Evolutionary conservation across 441 rosid genomes (phyloP), one percentile per base, ranked within the genome.

Genomic region (Mallotus repandus): DNA sequence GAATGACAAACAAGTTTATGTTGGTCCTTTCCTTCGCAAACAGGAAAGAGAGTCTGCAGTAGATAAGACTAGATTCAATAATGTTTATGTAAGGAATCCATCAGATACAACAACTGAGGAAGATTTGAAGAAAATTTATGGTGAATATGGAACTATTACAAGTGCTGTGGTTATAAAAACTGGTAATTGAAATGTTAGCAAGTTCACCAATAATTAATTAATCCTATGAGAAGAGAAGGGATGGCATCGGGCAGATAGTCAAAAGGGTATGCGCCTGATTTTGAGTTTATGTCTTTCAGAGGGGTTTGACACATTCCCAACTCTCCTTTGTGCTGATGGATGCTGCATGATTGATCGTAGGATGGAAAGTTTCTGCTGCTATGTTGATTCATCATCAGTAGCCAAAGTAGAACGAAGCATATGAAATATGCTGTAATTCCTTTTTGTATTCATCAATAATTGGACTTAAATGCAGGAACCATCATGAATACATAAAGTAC

Each of bases 311-410:
- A 93, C 97, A 0, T 91, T 93, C 80, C 95, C 95, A 18, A 89
- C 98, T 12, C 91, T 91, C 60, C 89, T 89, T 19, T 92, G 97
- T 11, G 91, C 93, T 4, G 97, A 90, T 67, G 96, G 97, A 63
- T 91, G 98, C 87, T 85, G 89, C 80, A 89, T 91, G 97, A 86
- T 91, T 78, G 92, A 93, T 81, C 89, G 97, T 32, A 85, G 97
- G 81, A 93, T 93, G 97, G 97, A 91, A 69, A 77, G 97, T n/a
- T 79, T 69, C 61, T n/a, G 57, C 16, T 48, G 66, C 41, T 48
- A 32, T 45, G 18, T 56, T 15, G 62, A 21, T 46, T 63, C 43
- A 15, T 14, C 60, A 52, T 62, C 16, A 46, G n/a, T 46, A 48
- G 55, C 22, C 1, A n/a, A n/a, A 70, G 21, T 32, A 65, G 54